Percentiles rank a stretch among this genome's conserved stretches.
Evolutionary conservation across 139 green algal species (phyloP).

Genomic region (Microglena sp.): DNA sequence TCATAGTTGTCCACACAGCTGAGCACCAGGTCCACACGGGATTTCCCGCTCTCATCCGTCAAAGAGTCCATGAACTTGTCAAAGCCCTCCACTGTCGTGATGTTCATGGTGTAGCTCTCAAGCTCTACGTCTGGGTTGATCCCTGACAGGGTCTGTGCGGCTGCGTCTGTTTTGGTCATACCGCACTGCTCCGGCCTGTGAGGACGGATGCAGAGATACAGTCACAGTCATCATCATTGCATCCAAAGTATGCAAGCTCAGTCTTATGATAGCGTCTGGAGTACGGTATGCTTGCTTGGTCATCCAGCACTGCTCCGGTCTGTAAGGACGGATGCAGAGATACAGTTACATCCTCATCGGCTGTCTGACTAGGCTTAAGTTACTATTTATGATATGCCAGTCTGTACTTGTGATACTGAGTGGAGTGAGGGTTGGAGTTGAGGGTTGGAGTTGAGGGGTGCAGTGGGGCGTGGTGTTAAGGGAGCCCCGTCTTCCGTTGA

Average conservation of each 20-base stretch:
- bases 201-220: neutral
- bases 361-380: no score
- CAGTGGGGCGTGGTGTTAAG: no score
- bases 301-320: neutral
- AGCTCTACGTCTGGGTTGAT: slow-evolving; percentile 93
- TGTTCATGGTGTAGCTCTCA: slow-evolving; percentile 90
- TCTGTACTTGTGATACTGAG: no score
- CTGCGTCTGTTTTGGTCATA: slow-evolving; percentile 95
- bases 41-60: slow-evolving; percentile 14
- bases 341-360: no score
- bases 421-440: no score
- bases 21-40: slow-evolving; percentile 86
- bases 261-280: neutral
- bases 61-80: slow-evolving; percentile 65
- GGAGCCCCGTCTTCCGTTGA: no score
- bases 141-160: slow-evolving; percentile 69
- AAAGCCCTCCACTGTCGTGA: slow-evolving; percentile 89
- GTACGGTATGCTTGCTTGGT: no score
- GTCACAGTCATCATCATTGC: neutral
- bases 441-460: no score
- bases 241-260: neutral
- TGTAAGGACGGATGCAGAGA: no score
- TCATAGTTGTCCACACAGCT: slow-evolving; percentile 99
- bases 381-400: no score
- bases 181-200: slow-evolving; percentile 80